These are phyloP conservation scores for Lecanosticta acicola DNA, from an alignment of 2,329 filamentous ascomycete genomes.

Conservation along the genomic window DNA sequence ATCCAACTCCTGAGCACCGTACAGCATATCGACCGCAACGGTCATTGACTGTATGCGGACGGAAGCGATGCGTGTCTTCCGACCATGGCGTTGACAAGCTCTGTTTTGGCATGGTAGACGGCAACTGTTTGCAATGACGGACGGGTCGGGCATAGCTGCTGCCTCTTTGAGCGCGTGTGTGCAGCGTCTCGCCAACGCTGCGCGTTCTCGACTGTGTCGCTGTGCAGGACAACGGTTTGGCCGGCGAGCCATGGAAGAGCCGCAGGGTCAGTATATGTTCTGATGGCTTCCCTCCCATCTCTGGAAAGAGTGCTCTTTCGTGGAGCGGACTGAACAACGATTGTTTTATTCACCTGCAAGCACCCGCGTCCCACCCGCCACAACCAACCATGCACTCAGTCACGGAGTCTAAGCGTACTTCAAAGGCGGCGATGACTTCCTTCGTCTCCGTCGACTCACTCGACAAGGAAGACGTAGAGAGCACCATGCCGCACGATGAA, in stretches of 20 bases:
- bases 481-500: conserved; percentile 2
- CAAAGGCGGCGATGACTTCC: conserved; percentile 3
- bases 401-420: conserved; percentile 5
- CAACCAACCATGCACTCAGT: neutral
- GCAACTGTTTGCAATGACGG: no score
- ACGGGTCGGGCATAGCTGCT: no score
- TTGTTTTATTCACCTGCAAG: neutral
- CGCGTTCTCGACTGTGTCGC: no score
- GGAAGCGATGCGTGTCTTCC: no score
- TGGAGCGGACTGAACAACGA: no score
- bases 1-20: neutral
- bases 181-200: no score
- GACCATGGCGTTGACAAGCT: no score
- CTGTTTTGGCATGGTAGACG: no score
- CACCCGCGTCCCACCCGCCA: neutral
- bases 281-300: neutral
- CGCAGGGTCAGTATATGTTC: neutral
- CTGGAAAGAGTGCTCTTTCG: no score
- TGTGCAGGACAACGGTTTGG: neutral
- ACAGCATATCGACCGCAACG: neutral
- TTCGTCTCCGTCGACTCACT: neutral
- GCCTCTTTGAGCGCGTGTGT: no score
- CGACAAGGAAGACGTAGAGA: conserved; percentile 2
- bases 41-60: no score
- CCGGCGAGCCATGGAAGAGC: neutral